phyloP scores from a whole-genome alignment of 495 filamentous ascomycete genomes.

The Hyaloscypha bicolor region DNA sequence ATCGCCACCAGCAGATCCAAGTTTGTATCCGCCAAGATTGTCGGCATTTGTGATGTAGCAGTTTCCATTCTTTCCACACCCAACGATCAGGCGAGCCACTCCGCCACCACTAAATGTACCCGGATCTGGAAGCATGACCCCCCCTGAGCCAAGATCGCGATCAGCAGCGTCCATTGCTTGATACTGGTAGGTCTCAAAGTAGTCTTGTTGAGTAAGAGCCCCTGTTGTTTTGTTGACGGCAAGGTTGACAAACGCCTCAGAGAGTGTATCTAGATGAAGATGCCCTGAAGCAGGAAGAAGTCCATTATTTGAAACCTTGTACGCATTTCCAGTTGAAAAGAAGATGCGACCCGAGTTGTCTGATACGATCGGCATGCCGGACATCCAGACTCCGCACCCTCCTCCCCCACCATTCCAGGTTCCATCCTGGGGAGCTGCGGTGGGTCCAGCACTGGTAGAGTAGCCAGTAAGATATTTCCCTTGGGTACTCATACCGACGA shows the following conservation, averaged over 20 bases:
- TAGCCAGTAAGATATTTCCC: conserved; percentile 17
- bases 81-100: not conserved
- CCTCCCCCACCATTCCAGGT: conserved; percentile 32
- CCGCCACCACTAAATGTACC: not conserved
- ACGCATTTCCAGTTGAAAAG: not conserved
- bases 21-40: not conserved
- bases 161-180: not conserved
- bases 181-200: conserved; percentile 26
- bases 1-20: not conserved
- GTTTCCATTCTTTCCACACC: not conserved
- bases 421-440: conserved; percentile 27
- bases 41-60: not conserved
- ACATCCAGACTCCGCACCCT: conserved; percentile 28
- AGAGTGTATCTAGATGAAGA: not conserved
- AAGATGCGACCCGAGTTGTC: conserved; percentile 5
- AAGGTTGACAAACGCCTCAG: not conserved
- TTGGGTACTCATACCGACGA: conserved; percentile 33
- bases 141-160: not conserved
- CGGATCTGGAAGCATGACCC: not conserved
- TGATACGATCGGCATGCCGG: not conserved
- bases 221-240: not conserved
- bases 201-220: conserved; percentile 31
- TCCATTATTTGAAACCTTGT: not conserved
- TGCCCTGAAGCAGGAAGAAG: not conserved
- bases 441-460: conserved; percentile 2